These are phyloP conservation scores for Chytriomyces sp. DNA, from an alignment of 192 early-diverging fungal species.

Conservation along the genomic window DNA sequence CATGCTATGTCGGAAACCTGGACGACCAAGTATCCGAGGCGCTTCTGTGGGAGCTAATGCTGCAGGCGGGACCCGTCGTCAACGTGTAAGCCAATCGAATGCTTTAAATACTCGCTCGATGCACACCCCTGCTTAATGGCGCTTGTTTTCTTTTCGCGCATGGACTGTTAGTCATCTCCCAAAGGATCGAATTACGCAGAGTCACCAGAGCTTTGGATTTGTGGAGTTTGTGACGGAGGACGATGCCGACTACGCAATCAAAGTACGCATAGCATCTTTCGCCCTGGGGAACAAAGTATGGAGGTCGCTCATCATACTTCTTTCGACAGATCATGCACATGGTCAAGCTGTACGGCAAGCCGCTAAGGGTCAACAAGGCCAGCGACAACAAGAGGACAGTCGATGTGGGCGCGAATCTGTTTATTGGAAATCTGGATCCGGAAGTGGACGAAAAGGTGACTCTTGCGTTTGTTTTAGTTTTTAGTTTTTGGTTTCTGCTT, in stretches of 20 bases:
- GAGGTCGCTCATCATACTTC: no score
- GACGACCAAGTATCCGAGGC: constrained; percentile 92
- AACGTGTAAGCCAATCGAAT: constrained; percentile 25
- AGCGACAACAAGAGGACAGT: constrained; percentile 80
- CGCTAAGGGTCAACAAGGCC: constrained; percentile 94
- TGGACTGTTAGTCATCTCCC: constrained; percentile 79
- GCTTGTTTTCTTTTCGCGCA: constrained; percentile 59
- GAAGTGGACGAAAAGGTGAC: constrained; percentile 81
- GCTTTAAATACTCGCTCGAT: not conserved
- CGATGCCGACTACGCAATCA: constrained; percentile 95
- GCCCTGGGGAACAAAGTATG: no score
- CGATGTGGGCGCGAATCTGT: constrained; percentile 95
- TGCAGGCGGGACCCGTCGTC: constrained; percentile 95
- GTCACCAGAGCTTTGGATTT: constrained; percentile 94
- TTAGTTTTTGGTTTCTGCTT: not conserved
- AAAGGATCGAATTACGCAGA: constrained; percentile 94
- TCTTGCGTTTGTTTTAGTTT: not conserved
- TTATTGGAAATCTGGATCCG: constrained; percentile 95
- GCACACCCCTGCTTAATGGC: not conserved
- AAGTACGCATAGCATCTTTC: constrained; percentile 40
- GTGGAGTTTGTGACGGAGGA: constrained; percentile 91
- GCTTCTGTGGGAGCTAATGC: constrained; percentile 97
- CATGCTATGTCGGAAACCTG: constrained; percentile 96
- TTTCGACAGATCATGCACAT: constrained; percentile 84
- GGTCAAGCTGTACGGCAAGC: constrained; percentile 93